Conservation (phyloP, 2,329 filamentous ascomycete species). For the Neurospora sp. region DNA sequence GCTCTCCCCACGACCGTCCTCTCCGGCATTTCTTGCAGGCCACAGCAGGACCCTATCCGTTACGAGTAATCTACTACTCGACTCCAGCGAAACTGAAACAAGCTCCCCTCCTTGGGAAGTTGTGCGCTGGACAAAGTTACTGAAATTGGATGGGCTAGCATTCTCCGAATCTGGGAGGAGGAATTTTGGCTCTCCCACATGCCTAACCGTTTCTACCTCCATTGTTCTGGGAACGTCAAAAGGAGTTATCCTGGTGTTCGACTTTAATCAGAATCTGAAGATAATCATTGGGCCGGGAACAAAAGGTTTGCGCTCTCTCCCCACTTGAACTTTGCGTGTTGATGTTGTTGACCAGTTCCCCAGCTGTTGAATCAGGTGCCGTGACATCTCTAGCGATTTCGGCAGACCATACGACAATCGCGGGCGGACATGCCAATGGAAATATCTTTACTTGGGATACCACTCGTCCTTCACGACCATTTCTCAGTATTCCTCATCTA, state of each 20-base stretch:
- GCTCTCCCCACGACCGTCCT: slow-evolving; percentile 58
- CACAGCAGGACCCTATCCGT: slow-evolving; percentile 77
- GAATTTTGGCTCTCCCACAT: slow-evolving; percentile 87
- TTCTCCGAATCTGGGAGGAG: slow-evolving; percentile 90
- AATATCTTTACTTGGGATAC: slow-evolving; percentile 98
- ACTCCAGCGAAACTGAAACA: slow-evolving; percentile 57
- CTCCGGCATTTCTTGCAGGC: slow-evolving; percentile 65
- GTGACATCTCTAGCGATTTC: slow-evolving; percentile 84
- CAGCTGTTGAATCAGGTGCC: slow-evolving; percentile 82
- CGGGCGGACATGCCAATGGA: slow-evolving; percentile 80
- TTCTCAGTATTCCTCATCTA: slow-evolving; percentile 75
- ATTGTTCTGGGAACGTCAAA: slow-evolving; percentile 91
- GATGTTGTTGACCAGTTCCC: slow-evolving; percentile 22
- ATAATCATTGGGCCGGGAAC: slow-evolving; percentile 89
- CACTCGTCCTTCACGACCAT: slow-evolving; percentile 69
- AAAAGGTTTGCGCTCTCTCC: slow-evolving; percentile 50
- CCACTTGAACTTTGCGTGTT: background rate
- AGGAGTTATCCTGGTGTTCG: slow-evolving; percentile 89
- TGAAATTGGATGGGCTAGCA: slow-evolving; percentile 77
- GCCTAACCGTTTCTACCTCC: slow-evolving; percentile 74
- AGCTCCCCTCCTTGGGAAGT: slow-evolving; percentile 89
- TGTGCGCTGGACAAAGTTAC: slow-evolving; percentile 87
- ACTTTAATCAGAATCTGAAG: slow-evolving; percentile 93
- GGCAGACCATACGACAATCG: slow-evolving; percentile 86
- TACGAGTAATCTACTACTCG: slow-evolving; percentile 57